Base-by-base conservation (phyloP, 257 asterid genomes). In the Ballota nigra region DNA sequence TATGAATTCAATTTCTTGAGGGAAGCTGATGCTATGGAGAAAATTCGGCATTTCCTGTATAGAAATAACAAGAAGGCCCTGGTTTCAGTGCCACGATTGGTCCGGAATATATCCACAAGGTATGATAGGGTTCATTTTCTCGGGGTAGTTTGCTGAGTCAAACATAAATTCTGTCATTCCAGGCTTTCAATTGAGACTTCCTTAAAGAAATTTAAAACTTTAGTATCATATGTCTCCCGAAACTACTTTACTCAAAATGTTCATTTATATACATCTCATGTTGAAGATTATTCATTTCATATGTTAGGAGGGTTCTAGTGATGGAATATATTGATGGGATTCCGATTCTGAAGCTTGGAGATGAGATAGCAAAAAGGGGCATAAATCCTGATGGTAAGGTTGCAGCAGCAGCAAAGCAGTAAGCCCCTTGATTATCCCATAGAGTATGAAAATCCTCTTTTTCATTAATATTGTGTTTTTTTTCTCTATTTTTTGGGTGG, bases 1-100 rank as follows among this genome's bases (percentile, higher is more conserved):
- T 88, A 89, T 78, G 98, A 95, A 74, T 95, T 95, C 82, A 66
- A 95, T 84, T 95, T 95, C 76, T 61, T 75, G 81, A 86, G 98
- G 86, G 99, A 92, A 82, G 98, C 98, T 56, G 91, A 82, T 80
- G 97, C 99, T 57, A 95, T 95, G 99, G 88, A 86, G 70, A 92
- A 85, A 83, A 95, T 92, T 73, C 88, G 80, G 4, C 80, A 23
- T 24, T 95, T 92, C 80, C 83, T 95, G 24, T 83, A 79, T 51
- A 83, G 78, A 76, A 88, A 81, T 74, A 92, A 92, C 85, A 92
- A 85, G 78, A 92, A 72, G 82, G 22, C 87, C 77, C 92, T 95
- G 19, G 99, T 95, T 70, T 61, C 75, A 70, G 98, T 92, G 67
- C 98, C 99, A 49, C 86, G 87, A 2, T 75, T 85, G 64, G 77